Conservation (phyloP, 1,139 yeast species). For the Scheffersomyces stambukii region DNA sequence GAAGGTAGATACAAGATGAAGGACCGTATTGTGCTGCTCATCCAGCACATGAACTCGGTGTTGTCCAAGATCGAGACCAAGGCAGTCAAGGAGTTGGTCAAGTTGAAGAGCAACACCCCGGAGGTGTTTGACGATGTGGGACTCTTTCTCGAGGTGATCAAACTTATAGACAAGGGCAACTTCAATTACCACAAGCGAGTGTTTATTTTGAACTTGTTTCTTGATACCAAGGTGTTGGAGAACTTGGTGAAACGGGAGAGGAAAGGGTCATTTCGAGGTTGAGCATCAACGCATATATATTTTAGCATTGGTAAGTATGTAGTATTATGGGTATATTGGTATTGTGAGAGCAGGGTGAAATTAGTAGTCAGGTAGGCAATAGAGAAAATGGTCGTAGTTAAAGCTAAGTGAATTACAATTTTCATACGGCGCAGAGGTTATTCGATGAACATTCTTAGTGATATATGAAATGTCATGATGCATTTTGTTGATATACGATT, state of each 20-base stretch:
- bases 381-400: no score
- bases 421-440: no score
- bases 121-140: slow-evolving; percentile 54
- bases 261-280: slow-evolving; percentile 10
- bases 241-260: slow-evolving; percentile 40
- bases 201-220: slow-evolving; percentile 65
- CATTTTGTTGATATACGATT: no score
- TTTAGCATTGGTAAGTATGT: no score
- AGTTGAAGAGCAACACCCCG: slow-evolving; percentile 50
- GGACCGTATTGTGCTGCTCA: slow-evolving; percentile 40
- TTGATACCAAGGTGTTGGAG: slow-evolving; percentile 54
- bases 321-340: no score
- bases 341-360: no score
- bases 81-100: slow-evolving; percentile 60
- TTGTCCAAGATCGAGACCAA: slow-evolving; percentile 63
- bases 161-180: slow-evolving; percentile 61
- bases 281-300: no score
- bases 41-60: slow-evolving; percentile 58
- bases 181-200: slow-evolving; percentile 62
- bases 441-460: no score
- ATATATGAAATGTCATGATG: no score
- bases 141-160: slow-evolving; percentile 57
- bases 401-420: no score
- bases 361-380: no score
- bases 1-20: slow-evolving; percentile 23